These are phyloP conservation scores for Filosporella fistucella DNA, from an alignment of 495 filamentous ascomycete genomes.

Conservation along the genomic window DNA sequence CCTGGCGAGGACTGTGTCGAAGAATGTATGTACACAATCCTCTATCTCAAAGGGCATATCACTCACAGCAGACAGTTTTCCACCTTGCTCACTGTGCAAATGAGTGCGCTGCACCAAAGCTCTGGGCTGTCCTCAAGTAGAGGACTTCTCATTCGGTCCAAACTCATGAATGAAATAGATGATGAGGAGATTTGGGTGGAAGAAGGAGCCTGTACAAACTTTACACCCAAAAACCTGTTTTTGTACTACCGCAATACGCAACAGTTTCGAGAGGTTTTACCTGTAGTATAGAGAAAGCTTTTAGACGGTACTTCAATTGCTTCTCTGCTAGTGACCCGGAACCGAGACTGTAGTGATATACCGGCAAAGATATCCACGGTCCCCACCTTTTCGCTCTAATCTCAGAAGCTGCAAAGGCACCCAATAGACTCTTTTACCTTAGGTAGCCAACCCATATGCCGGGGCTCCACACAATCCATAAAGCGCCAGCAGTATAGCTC, in stretches of 20 bases:
- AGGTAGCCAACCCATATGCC: no score
- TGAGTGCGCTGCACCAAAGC: slow-evolving; percentile 90
- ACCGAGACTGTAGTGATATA: no score
- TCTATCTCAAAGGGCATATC: not conserved
- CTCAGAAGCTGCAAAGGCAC: no score
- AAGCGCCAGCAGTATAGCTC: no score
- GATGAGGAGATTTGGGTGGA: slow-evolving; percentile 7
- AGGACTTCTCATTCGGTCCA: slow-evolving; percentile 11
- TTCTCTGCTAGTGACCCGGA: no score
- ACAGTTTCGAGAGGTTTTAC: slow-evolving; percentile 14
- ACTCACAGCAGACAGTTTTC: slow-evolving; percentile 65
- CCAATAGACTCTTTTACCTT: no score
- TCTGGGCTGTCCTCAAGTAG: slow-evolving; percentile 89
- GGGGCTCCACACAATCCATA: no score
- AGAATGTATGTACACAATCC: slow-evolving; percentile 79
- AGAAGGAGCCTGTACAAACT: slow-evolving; percentile 17
- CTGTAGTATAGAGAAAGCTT: slow-evolving; percentile 26
- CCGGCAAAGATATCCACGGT: no score
- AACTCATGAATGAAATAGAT: slow-evolving; percentile 8
- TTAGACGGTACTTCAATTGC: slow-evolving; percentile 15
- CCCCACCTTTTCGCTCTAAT: no score
- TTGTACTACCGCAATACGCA: slow-evolving; percentile 19
- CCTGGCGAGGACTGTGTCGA: slow-evolving; percentile 92
- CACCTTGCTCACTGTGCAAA: slow-evolving; percentile 93
- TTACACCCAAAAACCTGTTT: slow-evolving; percentile 10